Base-by-base conservation (phyloP, 1,284 basidiomycete species). In the Pyrrhoderma noxium region DNA sequence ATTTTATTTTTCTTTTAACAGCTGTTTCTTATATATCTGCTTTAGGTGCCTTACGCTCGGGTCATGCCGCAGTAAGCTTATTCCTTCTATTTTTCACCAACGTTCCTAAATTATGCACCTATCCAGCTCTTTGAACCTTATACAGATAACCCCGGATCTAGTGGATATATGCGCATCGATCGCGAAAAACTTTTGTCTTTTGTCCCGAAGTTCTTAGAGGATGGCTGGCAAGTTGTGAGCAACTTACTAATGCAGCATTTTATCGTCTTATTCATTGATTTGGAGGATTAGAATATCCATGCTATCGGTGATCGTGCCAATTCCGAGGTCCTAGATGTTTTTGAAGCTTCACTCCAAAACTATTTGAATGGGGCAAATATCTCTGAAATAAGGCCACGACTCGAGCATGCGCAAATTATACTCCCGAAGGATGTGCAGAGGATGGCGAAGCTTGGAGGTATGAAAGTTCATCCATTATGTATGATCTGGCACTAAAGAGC, bases 351-450 rank as follows among this genome's bases (percentile, higher is more conserved):
- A 14, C 22, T 46, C 8, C 16, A 27, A 11, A 47, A 52, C 8
- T 77, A 81, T 1, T 65, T 89, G 41, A 64, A 73, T 44, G 74
- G 75, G 21, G 71, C 70, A 18, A 76, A 84, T 59, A 77, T 85
- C 11, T 73, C 74, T 31, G 74, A 77, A n/a, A 68, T 82, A 41
- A 74, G 92, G 37, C 84, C 89, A 45, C 79, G 93, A 19, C 76
- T 96, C 22, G 94, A 97, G 62, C 93, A 97, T 65, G 86, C 92
- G 0, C 93, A 97, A 66, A 92, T 96, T 52, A 73, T 95, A 70
- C 76, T 77, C 1, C 67, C 63, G 3, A 69, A 74, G 1, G 93
- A 96, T 64, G 61, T 95, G 9, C 61, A 75, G 52, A 75, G 91
- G 11, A 74, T 82, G 19, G 87, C 83, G 16, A 69, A 67, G 41